Base-by-base conservation (phyloP, 495 filamentous ascomycete species). In the Penicillium cinerascens region DNA sequence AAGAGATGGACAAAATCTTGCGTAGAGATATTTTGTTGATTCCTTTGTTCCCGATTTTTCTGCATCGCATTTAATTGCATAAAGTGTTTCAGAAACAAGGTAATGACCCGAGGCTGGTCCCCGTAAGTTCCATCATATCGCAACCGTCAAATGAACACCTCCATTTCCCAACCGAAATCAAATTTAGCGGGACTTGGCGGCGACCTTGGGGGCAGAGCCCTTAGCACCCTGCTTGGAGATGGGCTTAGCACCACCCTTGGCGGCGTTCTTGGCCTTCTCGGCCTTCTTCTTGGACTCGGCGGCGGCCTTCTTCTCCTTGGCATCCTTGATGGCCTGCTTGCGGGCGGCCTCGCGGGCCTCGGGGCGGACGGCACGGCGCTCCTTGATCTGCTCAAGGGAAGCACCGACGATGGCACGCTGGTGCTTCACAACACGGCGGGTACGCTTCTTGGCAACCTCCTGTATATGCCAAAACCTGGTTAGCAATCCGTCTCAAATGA, bases 391-490 rank as follows among this genome's bases (percentile, higher is more conserved):
- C 65, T 99, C 95, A 75, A 99, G 91, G 61, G 92, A 95, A 64
- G 92, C 92, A 83, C 93, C 93, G 69, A 97, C 93, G 82, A 99
- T 95, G 69, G 88, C 91, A 80, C 93, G 92, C 84, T 99, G 93
- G 73, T 86, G 77, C 87, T 99, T 99, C 79, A 99, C 88, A 63
- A 89, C 92, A 69, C 91, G 90, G 83, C 93, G 95, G 58, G 91
- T 91, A 70, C 93, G 91, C 85, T 97, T 97, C 88, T 99, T 99
- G 80, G 92, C 90, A 67, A 95, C 84, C 86, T 99, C 93, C 93
- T 99, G 75, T 80, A 61, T 40, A 55, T 40, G n/a, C 49, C 56
- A 47, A 37, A 56, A 49, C 45, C 52, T 54, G 55, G 77, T 84
- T 68, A 83, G 79, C 59, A 68, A 45, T 50, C 41, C 52, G 45